Conservation (phyloP, 495 filamentous ascomycete genomes). For the Terfezia boudieri region DNA sequence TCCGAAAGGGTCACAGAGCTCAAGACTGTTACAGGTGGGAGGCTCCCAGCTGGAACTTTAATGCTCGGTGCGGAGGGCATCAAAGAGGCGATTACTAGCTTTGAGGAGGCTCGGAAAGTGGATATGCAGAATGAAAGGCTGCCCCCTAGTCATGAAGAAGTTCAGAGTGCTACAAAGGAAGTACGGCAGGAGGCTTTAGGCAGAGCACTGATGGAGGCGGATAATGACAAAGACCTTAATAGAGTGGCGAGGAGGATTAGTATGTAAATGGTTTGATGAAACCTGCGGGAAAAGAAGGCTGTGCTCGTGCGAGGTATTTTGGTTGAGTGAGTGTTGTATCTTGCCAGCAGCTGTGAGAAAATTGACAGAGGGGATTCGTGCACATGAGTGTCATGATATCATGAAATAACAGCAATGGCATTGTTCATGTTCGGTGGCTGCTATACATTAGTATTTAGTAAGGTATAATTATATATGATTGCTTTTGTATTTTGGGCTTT, state of each 20-base stretch:
- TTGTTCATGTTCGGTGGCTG: background rate
- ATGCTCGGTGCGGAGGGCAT: constrained; percentile 98
- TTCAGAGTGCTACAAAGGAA: constrained; percentile 53
- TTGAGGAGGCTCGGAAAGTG: constrained; percentile 95
- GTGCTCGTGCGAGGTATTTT: background rate
- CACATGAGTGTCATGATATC: background rate
- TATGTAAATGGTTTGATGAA: constrained; percentile 40
- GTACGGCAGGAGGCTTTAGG: constrained; percentile 63
- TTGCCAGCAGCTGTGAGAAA: too few species aligned
- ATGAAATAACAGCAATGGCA: background rate
- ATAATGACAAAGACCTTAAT: constrained; percentile 70
- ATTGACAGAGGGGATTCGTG: background rate
- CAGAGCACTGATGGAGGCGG: constrained; percentile 62
- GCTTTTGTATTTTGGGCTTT: too few species aligned
- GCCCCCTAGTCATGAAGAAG: constrained; percentile 81
- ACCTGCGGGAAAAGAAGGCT: background rate
- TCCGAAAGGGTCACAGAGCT: constrained; percentile 91
- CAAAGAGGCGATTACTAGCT: constrained; percentile 93
- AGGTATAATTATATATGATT: too few species aligned
- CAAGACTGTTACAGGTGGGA: constrained; percentile 85
- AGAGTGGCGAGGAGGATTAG: constrained; percentile 73
- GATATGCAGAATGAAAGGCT: constrained; percentile 90
- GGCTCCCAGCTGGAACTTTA: constrained; percentile 81
- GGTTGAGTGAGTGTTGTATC: background rate
- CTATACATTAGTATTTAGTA: background rate